Percentiles rank a stretch among this genome's conserved stretches.
phyloP scores from a whole-genome alignment of 2,329 filamentous ascomycete species.

The Cercospora zeae-maydis region DNA sequence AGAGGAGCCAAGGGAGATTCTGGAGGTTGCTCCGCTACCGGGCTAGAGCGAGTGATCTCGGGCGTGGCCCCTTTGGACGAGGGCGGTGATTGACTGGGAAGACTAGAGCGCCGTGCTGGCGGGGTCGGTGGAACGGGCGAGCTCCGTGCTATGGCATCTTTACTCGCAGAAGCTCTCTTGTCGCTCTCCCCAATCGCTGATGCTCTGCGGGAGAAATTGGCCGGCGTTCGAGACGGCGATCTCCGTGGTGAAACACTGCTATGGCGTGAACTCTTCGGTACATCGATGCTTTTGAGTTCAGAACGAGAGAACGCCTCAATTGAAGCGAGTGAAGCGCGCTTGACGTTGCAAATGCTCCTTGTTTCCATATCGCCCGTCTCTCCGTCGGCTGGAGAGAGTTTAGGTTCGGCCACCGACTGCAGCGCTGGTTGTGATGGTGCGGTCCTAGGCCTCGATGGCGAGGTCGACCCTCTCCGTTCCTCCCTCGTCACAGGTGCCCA shows the following conservation, averaged over 20 bases:
- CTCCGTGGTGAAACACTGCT: conserved; percentile 19
- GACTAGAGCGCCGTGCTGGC: neutral
- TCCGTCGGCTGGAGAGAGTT: neutral
- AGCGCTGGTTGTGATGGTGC: neutral
- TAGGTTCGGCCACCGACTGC: neutral
- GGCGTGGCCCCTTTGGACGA: neutral
- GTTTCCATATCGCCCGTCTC: neutral
- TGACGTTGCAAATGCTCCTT: conserved; percentile 17
- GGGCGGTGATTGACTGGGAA: conserved; percentile 15
- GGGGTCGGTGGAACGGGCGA: conserved; percentile 1
- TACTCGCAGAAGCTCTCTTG: neutral
- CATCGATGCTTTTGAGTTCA: conserved; percentile 33
- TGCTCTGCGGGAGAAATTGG: neutral
- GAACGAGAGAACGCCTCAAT: conserved; percentile 35
- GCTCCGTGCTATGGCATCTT: neutral
- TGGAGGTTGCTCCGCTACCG: conserved; percentile 8
- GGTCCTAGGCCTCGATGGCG: conserved; percentile 4
- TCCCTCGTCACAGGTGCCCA: neutral
- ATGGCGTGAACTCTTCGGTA: conserved; percentile 22
- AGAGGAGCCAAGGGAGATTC: conserved; percentile 36
- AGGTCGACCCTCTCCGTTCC: neutral
- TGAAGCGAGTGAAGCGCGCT: conserved; percentile 36
- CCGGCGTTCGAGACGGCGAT: conserved; percentile 18
- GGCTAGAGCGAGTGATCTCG: conserved; percentile 1
- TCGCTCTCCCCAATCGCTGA: neutral